Evolutionary conservation across 371 early-diverging fungal genomes (phyloP), one percentile per base, ranked within the genome.

Genomic region (Cokeromyces recurvatus): DNA sequence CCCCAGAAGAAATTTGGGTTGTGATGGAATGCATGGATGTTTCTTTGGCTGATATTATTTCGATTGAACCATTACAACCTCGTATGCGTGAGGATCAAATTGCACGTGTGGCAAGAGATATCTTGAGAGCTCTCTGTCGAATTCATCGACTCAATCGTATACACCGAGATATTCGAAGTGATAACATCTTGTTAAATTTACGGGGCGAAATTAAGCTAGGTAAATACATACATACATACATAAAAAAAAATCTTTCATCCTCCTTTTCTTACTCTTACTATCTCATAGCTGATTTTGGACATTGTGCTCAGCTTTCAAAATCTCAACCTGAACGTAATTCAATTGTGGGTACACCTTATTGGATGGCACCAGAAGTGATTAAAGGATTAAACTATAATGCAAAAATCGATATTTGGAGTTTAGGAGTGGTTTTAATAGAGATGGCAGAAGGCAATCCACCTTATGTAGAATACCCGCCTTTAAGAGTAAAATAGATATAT

Each of bases 301-400:
- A 80, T 40, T 85, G 82, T 38, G 84, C 81, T 15, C 82, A 82
- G 46, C 51, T 86, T 44, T 77, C 85, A 4, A 62, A 66, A 19
- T 62, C 69, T 36, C 74, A 83, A 22, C 63, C 76, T 20, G 82
- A 82, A 29, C 75, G 88, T 38, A 84, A 82, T 43, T 79, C 88
- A 3, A 75, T 85, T 35, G 78, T 86, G 24, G 87, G 88, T 25
- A 92, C 79, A 53, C 83, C 84, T 58, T 94, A 93, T 79, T 96
- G 98, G 98, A 94, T 95, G 95, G 92, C 96, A 16, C 98, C 98
- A 10, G 98, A 97, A 66, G 91, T 95, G 17, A 82, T 92, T 45
- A 83, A 82, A 57, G 85, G 82, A 19, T 59, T 66, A 38, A 76
- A 80, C 4, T 94, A 94, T 71, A 86, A 81, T 42, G 76, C 86